Base-by-base conservation (phyloP, 306 rosid genomes). In the Nissolia schottii region DNA sequence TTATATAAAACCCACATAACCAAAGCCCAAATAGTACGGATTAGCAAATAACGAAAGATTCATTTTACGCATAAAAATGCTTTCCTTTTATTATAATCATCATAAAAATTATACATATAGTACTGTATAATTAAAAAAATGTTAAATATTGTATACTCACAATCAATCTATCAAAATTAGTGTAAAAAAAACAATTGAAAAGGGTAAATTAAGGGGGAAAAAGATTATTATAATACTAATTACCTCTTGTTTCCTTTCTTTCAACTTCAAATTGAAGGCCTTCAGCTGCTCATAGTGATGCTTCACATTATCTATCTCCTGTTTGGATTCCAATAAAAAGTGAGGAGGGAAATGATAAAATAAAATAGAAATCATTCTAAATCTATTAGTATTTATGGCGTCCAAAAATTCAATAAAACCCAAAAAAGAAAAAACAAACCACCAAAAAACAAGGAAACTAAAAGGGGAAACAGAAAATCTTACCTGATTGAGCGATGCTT, bases 291-390 rank as follows among this genome's bases (percentile, higher is more conserved):
- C 71, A 40, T 2, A 31, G 28, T 70, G 24, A 28, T 45, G 49
- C 45, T 74, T 79, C 73, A 75, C 79, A 6, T 59, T 78, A 25
- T 77, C 74, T n/a, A 88, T 1, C 29, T 82, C 88, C 94, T 90
- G 85, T 45, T 73, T 69, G 29, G 34, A 3, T 69, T 63, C 12
- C 24, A 15, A 46, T 4, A 43, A 28, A 7, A 28, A 48, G 5
- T 8, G 2, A 15, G 43, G 11, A 55, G 13, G 2, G 37, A 27
- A 38, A 19, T n/a, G n/a, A n/a, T n/a, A 40, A 20, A 14, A 37
- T 1, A 35, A 37, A 37, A 8, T 8, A 37, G 11, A 37, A 10
- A 37, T 37, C 12, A 9, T 8, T 37, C 14, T 37, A 37, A 37
- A 37, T 37, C 8, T 11, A 37, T 37, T 37, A 37, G 8, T 1